Evolutionary conservation across 2,329 filamentous ascomycete genomes (phyloP).

Genomic region (Ophiostoma perfectum): DNA sequence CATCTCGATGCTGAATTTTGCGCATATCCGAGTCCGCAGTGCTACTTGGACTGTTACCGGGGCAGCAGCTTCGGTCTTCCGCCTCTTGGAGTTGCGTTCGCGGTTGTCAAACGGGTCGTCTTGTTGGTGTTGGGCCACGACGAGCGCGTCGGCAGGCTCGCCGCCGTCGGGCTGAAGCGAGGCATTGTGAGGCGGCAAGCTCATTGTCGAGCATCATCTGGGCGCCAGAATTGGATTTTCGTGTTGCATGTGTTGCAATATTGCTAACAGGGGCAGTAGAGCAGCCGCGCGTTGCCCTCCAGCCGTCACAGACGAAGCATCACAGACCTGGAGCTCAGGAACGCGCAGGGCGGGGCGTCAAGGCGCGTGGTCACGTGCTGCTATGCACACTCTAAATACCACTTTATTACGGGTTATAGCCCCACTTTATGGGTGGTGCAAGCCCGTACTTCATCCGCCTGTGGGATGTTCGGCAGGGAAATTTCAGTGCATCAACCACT

Average conservation of each 20-base stretch:
- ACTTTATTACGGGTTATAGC: background rate
- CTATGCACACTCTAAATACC: background rate
- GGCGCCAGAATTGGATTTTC: background rate
- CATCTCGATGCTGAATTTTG: constrained; percentile 15
- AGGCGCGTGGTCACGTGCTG: constrained; percentile 21
- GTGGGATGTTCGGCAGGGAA: constrained; percentile 2
- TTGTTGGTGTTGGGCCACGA: constrained; percentile 11
- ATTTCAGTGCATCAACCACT: background rate
- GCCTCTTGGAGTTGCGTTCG: constrained; percentile 23
- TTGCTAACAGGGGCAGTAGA: background rate
- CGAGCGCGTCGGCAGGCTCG: constrained; percentile 13
- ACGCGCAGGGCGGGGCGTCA: constrained; percentile 13
- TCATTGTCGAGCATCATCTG: constrained; percentile 21
- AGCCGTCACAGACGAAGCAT: constrained; percentile 9
- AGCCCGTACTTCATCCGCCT: background rate
- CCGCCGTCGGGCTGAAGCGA: constrained; percentile 14
- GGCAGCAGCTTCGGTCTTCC: constrained; percentile 17
- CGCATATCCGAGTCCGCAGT: constrained; percentile 18
- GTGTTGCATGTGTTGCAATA: constrained; percentile 1
- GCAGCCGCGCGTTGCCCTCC: background rate
- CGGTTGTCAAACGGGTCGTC: constrained; percentile 19
- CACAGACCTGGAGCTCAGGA: constrained; percentile 3
- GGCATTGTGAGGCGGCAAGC: constrained; percentile 20
- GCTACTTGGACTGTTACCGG: constrained; percentile 4
- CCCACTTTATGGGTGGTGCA: background rate